These are phyloP conservation scores for Zygosaccharomyces lentus DNA, from an alignment of 805 yeast genomes.

Conservation along the genomic window DNA sequence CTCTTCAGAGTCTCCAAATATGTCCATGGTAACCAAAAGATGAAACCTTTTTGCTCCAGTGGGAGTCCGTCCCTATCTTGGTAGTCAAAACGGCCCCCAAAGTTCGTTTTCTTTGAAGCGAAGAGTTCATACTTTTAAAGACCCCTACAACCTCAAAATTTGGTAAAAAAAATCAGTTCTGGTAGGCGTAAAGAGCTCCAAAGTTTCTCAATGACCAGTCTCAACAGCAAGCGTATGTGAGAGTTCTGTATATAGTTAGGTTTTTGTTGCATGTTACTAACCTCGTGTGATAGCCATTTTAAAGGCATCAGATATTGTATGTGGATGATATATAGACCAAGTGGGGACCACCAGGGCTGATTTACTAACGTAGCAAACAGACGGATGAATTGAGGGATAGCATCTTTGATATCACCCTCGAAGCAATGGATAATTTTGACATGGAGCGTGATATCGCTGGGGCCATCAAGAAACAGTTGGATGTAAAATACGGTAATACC, in stretches of 20 bases:
- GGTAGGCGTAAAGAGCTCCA: not conserved
- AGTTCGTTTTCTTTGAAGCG: slow-evolving; percentile 5
- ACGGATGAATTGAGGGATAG: slow-evolving; percentile 31
- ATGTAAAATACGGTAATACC: slow-evolving; percentile 58
- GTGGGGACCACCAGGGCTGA: not conserved
- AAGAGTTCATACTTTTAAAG: slow-evolving; percentile 3
- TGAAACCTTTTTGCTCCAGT: not conserved
- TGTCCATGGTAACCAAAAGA: slow-evolving; percentile 15
- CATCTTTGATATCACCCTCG: slow-evolving; percentile 22
- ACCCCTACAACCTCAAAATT: not conserved
- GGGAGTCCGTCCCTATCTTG: not conserved
- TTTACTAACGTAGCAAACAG: slow-evolving; percentile 13
- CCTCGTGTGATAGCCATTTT: slow-evolving; percentile 19
- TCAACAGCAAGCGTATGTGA: slow-evolving; percentile 10
- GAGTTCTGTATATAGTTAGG: not conserved
- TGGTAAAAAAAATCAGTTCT: not conserved
- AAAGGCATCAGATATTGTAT: slow-evolving; percentile 34
- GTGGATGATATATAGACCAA: slow-evolving; percentile 10
- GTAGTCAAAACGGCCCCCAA: not conserved
- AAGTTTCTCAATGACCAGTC: slow-evolving; percentile 7
- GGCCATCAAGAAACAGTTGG: slow-evolving; percentile 58
- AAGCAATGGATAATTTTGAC: slow-evolving; percentile 23
- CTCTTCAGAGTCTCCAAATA: slow-evolving; percentile 28
- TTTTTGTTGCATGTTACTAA: slow-evolving; percentile 5
- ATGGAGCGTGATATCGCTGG: slow-evolving; percentile 55